Conservation (phyloP, 139 green algal genomes). For the Tetradesmus obliquus region DNA sequence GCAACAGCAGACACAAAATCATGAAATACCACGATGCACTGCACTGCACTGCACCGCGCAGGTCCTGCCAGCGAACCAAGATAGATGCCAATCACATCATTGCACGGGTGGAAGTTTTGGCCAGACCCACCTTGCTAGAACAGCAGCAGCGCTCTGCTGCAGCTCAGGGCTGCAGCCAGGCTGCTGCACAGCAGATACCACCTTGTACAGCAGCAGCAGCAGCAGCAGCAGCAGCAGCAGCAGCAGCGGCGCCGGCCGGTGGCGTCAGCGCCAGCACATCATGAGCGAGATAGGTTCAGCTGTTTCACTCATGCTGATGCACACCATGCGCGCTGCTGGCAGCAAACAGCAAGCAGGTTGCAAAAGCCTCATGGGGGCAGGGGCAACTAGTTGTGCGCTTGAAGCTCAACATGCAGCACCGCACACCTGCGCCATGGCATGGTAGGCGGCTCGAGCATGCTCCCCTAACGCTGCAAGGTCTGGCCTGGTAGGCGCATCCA, state of each 20-base stretch:
- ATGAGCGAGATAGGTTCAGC: no score
- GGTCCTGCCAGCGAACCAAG: no score
- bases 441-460: neutral
- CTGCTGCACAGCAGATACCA: neutral
- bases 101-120: no score
- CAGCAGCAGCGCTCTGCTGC: neutral
- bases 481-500: neutral
- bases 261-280: no score
- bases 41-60: neutral
- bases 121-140: neutral
- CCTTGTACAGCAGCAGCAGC: neutral
- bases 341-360: no score
- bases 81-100: no score
- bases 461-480: neutral
- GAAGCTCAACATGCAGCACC: no score
- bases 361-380: no score
- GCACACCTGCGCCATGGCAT: neutral
- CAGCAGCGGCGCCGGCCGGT: neutral
- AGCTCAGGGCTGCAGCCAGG: neutral
- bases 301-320: no score
- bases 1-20: no score
- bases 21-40: neutral
- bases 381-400: no score
- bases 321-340: no score
- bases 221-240: neutral